phyloP scores from a whole-genome alignment of 768 basidiomycete species.

The Auricularia sp. region DNA sequence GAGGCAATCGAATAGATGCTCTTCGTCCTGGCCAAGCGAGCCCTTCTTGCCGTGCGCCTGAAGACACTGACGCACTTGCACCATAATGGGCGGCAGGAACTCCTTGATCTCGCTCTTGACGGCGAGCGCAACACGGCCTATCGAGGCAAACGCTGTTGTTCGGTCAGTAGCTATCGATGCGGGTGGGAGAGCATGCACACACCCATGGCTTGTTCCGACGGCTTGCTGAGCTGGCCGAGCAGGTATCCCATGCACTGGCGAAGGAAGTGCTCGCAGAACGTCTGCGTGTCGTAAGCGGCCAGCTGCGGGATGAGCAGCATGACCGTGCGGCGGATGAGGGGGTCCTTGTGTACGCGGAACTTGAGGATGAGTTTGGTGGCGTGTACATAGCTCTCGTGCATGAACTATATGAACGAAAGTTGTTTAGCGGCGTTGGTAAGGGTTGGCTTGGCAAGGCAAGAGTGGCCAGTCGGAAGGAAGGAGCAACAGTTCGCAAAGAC shows the following conservation, averaged over 20 bases:
- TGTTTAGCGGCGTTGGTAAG: no score
- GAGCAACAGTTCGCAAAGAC: not conserved
- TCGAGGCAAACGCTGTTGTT: conserved; percentile 31
- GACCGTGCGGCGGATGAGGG: conserved; percentile 33
- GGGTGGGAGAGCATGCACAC: not conserved
- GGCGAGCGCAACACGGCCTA: conserved; percentile 36
- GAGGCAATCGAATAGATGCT: conserved; percentile 35
- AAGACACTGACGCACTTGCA: conserved; percentile 32
- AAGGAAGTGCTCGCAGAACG: conserved; percentile 31
- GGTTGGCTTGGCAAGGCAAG: no score
- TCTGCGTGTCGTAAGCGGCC: conserved; percentile 34
- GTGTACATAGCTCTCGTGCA: not conserved
- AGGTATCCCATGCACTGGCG: conserved; percentile 35
- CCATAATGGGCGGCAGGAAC: conserved; percentile 36
- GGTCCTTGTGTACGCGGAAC: conserved; percentile 17
- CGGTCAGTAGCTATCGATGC: not conserved
- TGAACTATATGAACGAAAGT: not conserved
- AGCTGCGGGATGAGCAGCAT: conserved; percentile 36
- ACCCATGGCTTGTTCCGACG: conserved; percentile 19
- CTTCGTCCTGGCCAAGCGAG: conserved; percentile 24
- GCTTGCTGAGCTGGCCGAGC: conserved; percentile 31
- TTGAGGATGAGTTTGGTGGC: not conserved
- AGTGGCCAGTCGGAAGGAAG: no score
- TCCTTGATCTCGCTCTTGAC: conserved; percentile 32
- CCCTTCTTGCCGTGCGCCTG: conserved; percentile 32